Evolutionary conservation across 1,284 basidiomycete species (phyloP), one percentile per base, ranked within the genome.

Genomic region (Macrocystidia cucumis): DNA sequence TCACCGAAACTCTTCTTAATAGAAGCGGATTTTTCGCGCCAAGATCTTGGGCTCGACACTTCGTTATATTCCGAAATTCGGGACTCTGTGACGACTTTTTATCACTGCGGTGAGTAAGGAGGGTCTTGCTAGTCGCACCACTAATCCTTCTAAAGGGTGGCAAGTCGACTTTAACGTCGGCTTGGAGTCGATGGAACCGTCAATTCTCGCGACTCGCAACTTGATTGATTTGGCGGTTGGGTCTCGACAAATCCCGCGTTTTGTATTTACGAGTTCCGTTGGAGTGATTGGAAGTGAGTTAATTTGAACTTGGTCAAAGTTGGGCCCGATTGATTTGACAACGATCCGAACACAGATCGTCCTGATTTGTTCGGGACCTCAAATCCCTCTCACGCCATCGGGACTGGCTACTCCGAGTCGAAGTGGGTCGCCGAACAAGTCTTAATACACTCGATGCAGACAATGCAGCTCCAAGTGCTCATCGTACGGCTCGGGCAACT

Each of bases 351-450:
- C n/a, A n/a, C n/a, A n/a, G n/a, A n/a, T n/a, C n/a, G n/a, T n/a
- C n/a, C n/a, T n/a, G n/a, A n/a, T n/a, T n/a, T n/a, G n/a, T n/a
- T n/a, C n/a, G n/a, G n/a, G n/a, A n/a, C n/a, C n/a, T n/a, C n/a
- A n/a, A 16, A 37, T 6, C 34, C 39, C 4, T 19, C 27, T 12
- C 35, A 46, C 17, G 47, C 55, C n/a, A 37, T 49, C 17, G 54
- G 54, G 1, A 35, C 44, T 11, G 56, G 52, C 2, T 64, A 62
- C 43, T 38, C 47, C 20, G 54, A 63, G 42, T 56, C 55, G n/a
- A 67, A 66, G 44, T 63, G 59, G 59, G 55, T 64, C 9, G 48
- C 52, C 3, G 60, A 65, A 42, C 40, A 49, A 22, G 53, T 67
- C 25, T 46, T 67, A 18, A 28, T 40, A 9, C 37, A 29, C 0